These are phyloP conservation scores for Wallacemonas sp. DNA, from an alignment of 208 protist species.

Conservation along the genomic window DNA sequence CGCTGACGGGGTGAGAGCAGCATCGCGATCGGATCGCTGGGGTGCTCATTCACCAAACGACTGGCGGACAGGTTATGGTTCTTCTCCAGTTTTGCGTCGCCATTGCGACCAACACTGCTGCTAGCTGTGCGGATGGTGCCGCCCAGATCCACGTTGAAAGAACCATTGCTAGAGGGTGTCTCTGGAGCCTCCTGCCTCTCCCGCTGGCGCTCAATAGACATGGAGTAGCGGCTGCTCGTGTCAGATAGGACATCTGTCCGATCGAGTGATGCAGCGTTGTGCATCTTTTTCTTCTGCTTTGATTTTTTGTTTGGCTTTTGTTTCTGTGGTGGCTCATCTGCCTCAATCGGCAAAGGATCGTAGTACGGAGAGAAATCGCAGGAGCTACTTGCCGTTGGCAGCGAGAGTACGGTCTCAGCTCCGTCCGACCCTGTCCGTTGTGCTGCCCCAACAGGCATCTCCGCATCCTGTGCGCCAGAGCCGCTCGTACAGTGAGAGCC, in stretches of 20 bases:
- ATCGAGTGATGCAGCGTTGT: not conserved
- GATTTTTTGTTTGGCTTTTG: not conserved
- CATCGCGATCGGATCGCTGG: conserved; percentile 1
- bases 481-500: not conserved
- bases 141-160: not conserved
- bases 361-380: conserved; percentile 4
- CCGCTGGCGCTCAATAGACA: conserved; percentile 10
- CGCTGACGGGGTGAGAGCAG: conserved; percentile 9
- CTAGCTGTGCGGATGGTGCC: conserved; percentile 4
- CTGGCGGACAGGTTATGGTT: not conserved
- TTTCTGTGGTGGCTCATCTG: not conserved
- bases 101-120: conserved; percentile 1
- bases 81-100: not conserved
- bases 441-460: no score
- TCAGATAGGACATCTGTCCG: not conserved
- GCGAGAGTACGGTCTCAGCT: not conserved
- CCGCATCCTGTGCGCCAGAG: no score
- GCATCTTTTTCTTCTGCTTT: conserved; percentile 3
- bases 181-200: not conserved
- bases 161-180: not conserved
- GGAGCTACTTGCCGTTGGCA: conserved; percentile 4
- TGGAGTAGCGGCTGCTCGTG: conserved; percentile 12
- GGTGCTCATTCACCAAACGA: conserved; percentile 3
- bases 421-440: no score
- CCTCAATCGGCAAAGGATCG: conserved; percentile 3